These are phyloP conservation scores for Trifolium repens DNA, from an alignment of 306 rosid species.

Conservation along the genomic window DNA sequence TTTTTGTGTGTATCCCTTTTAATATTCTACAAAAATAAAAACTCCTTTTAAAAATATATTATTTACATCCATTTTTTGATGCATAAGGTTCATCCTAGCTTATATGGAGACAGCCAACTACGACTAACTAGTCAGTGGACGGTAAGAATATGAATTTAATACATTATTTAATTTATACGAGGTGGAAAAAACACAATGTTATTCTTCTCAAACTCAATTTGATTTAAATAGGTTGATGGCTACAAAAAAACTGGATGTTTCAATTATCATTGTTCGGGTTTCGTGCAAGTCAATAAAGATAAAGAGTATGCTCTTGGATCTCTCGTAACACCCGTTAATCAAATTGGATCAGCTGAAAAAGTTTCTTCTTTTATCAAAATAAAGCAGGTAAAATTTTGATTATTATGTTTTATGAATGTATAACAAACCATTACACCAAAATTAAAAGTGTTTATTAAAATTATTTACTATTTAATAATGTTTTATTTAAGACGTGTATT, in stretches of 20 bases:
- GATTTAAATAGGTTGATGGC: background rate
- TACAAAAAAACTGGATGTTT: constrained; percentile 7
- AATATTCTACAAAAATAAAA: too few species aligned
- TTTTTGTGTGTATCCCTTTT: background rate
- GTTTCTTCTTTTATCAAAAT: rapidly evolving
- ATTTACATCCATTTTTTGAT: too few species aligned
- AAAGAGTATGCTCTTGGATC: background rate
- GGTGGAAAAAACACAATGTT: background rate
- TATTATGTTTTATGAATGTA: background rate
- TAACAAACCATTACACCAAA: background rate
- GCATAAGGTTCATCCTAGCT: background rate
- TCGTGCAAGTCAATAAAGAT: background rate
- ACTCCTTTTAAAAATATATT: background rate
- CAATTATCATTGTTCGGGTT: background rate
- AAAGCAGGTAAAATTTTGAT: background rate
- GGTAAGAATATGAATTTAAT: background rate
- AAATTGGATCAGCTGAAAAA: background rate
- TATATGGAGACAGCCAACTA: background rate
- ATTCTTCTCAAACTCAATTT: background rate
- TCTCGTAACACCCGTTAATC: rapidly evolving
- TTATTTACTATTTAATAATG: background rate
- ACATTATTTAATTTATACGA: background rate
- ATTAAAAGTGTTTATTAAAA: too few species aligned
- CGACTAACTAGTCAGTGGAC: constrained; percentile 13
- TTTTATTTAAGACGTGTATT: background rate